phyloP scores from a whole-genome alignment of 2,329 filamentous ascomycete species.

The Cladosporium sphaerospermum region DNA sequence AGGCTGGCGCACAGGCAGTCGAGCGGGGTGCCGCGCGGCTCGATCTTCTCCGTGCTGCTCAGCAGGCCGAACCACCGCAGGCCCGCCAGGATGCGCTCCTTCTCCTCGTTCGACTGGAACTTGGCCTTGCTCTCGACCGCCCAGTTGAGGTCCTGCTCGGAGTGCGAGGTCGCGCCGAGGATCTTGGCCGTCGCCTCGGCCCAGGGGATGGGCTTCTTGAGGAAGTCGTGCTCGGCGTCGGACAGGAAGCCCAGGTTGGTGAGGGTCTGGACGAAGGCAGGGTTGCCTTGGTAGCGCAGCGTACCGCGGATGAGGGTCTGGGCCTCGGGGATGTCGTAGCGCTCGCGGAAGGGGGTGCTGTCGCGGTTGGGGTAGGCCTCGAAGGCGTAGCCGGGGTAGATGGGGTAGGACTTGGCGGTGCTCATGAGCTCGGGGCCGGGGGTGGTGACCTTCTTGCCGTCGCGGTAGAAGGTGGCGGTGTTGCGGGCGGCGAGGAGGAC shows the following conservation, averaged over 20 bases:
- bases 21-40: conserved; percentile 69
- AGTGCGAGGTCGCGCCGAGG: conserved; percentile 60
- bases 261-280: conserved; percentile 78
- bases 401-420: conserved; percentile 80
- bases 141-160: conserved; percentile 57
- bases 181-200: conserved; percentile 77
- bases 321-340: conserved; percentile 87
- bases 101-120: conserved; percentile 63
- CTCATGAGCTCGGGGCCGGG: conserved; percentile 58
- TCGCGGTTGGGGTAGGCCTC: conserved; percentile 93
- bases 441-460: conserved; percentile 61
- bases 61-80: conserved; percentile 67
- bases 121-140: conserved; percentile 69
- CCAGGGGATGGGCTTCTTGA: conserved; percentile 64
- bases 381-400: conserved; percentile 82
- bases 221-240: conserved; percentile 59
- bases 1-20: conserved; percentile 87
- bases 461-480: conserved; percentile 73
- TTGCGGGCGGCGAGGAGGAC: conserved; percentile 84
- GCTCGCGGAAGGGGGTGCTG: conserved; percentile 77
- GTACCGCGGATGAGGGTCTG: conserved; percentile 81
- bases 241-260: conserved; percentile 86
- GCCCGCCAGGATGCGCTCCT: conserved; percentile 62
- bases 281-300: conserved; percentile 82
- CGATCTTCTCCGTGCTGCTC: conserved; percentile 62